Evolutionary conservation across 2,329 filamentous ascomycete genomes (phyloP), one percentile per base, ranked within the genome.

Genomic region (Pseudogymnoascus sp.): DNA sequence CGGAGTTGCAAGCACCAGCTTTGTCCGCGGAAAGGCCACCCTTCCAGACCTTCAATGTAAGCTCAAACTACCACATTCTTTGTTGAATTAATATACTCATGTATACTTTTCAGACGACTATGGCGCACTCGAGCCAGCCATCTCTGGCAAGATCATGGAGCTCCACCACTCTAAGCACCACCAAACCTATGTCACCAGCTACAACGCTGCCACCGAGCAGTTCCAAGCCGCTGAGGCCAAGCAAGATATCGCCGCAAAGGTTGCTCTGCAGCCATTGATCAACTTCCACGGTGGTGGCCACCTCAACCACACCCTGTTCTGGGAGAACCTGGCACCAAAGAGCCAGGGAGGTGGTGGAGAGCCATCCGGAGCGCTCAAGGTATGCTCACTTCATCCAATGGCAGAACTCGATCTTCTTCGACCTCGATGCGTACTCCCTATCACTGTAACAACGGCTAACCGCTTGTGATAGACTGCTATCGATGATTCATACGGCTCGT

Each of bases 61-160:
- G 84, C 28, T 56, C 74, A 31, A 42, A 8, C 59, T 6, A 60
- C n/a, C 33, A 31, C 12, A 14, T 61, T 16, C 18, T 40, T 60
- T 3, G 31, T 14, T 7, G 42, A 16, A 23, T 5, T 40, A 37
- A n/a, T 35, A n/a, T 4, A 40, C 21, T 63, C 11, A 42, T 18
- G 28, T 14, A 61, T 8, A 63, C 18, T 35, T 33, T 33, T 11
- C 69, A 96, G 93, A 97, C 75, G 94, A 97, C 82, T 99, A 97
- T 77, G 91, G 89, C 74, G 94, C 92, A 61, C 91, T 99, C 71
- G 94, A 99, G 80, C 85, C 85, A 60, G 74, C 81, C 73, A 86
- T 96, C 79, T 92, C 89, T 59, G 89, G 89, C 75, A 86, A 94
- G 79, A 96, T 96, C 80, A 96, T 96, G 92, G 90, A 96, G 80